Base-by-base conservation (phyloP, 2,329 filamentous ascomycete genomes). In the Exophiala xenobiotica region DNA sequence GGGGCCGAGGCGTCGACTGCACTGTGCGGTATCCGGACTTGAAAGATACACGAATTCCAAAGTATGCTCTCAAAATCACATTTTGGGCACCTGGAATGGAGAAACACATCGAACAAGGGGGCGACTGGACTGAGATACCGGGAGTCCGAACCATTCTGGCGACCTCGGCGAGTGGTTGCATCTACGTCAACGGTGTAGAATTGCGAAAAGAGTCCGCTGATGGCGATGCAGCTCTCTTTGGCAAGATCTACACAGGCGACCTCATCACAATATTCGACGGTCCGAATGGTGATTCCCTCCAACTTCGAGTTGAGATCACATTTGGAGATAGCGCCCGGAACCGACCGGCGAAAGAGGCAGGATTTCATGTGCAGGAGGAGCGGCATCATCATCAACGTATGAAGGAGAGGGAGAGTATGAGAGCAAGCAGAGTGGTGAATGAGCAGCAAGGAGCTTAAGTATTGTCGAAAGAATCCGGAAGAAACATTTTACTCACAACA, bases 61-160 rank as follows among this genome's bases (percentile, higher is more conserved):
- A 92, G 65, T 85, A 85, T 57, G 90, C 88, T 0, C 82, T 96
- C 61, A 86, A 88, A 62, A 74, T 96, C 29, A 76, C 89, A 26
- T 81, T 93, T 23, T 90, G 86, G 78, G 83, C 81, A 49, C 78
- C 83, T 0, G 81, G 80, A 8, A 85, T 85, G 51, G 85, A 88
- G 51, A 75, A 79, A 6, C 74, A 74, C 42, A 77, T 75, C 41
- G 77, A 80, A 18, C 64, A 76, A 45, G 78, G 78, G 45, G 81
- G 79, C 64, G 76, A 78, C 50, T 83, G 76, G 73, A 76, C 72
- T 7, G 69, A 68, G 12, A 62, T 81, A 1, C 68, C 77, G 1
- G 78, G 81, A 9, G 74, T 85, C 1, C 85, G 85, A 61, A 78
- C 81, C 3, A 86, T 90, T 55, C 83, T 96, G 44, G 86, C 86